A percentile compares a stretch with the other conserved stretches of the same genome.
phyloP scores from a whole-genome alignment of 2,329 filamentous ascomycete species.

The Hypoxylon sp. region DNA sequence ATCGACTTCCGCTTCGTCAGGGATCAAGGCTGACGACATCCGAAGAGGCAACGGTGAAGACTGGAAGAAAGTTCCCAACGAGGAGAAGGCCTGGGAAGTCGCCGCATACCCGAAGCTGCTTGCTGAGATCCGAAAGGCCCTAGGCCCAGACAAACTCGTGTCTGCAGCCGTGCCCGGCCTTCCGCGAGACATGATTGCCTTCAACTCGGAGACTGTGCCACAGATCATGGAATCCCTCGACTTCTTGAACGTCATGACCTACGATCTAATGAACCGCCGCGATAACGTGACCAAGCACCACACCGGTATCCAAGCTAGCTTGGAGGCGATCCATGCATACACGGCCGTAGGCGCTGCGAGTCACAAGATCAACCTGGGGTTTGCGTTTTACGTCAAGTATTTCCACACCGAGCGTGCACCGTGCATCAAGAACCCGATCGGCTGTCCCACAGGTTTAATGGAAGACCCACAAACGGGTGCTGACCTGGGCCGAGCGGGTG shows the following conservation, averaged over 20 bases:
- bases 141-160: conserved; percentile 70
- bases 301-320: conserved; percentile 67
- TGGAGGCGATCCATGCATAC: conserved; percentile 70
- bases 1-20: not conserved
- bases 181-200: conserved; percentile 75
- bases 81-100: conserved; percentile 69
- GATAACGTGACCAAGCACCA: conserved; percentile 75
- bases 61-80: conserved; percentile 73
- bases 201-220: conserved; percentile 66
- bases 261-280: conserved; percentile 81
- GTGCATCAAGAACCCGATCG: conserved; percentile 62
- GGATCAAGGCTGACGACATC: conserved; percentile 27
- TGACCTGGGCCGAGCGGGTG: conserved; percentile 64
- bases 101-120: conserved; percentile 72
- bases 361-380: conserved; percentile 72
- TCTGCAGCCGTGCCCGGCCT: conserved; percentile 76
- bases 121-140: conserved; percentile 66
- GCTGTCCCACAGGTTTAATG: conserved; percentile 69
- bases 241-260: conserved; percentile 78
- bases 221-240: conserved; percentile 71
- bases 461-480: conserved; percentile 70
- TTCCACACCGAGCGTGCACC: conserved; percentile 66
- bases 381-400: conserved; percentile 78
- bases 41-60: conserved; percentile 75
- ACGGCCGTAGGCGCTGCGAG: conserved; percentile 66